Evolutionary conservation across 768 basidiomycete genomes (phyloP).

Genomic region (Hypholoma fasciculare): DNA sequence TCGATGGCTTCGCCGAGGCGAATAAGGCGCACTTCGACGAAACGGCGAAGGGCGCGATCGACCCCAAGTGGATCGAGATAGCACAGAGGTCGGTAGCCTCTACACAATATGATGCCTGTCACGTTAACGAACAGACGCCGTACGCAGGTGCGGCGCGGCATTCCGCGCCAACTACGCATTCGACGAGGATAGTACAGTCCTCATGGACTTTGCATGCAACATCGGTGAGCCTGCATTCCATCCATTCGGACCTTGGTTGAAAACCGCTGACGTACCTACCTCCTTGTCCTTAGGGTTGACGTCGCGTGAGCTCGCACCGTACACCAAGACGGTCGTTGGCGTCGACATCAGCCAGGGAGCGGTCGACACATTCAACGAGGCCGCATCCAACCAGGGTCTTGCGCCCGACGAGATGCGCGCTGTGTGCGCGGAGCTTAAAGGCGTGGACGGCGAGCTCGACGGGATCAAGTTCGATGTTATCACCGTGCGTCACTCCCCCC

Average conservation of each 20-base stretch:
- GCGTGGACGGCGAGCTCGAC: constrained; percentile 45
- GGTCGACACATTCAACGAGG: constrained; percentile 66
- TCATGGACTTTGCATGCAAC: constrained; percentile 7
- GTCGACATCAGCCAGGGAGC: constrained; percentile 75
- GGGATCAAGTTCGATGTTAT: constrained; percentile 67
- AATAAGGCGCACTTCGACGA: constrained; percentile 4
- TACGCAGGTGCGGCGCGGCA: not conserved
- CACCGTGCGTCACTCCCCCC: constrained; percentile 45
- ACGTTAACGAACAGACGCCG: too few relatives aligned
- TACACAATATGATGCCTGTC: not conserved
- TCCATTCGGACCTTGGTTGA: not conserved
- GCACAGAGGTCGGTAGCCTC: not conserved
- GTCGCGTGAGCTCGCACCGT: constrained; percentile 58
- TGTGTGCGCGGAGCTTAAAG: constrained; percentile 50
- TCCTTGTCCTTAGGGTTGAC: constrained; percentile 48
- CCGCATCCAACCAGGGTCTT: constrained; percentile 61
- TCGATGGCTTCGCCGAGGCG: not conserved
- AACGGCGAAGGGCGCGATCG: not conserved
- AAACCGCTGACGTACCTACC: not conserved
- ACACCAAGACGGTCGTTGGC: constrained; percentile 65
- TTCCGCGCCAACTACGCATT: not conserved
- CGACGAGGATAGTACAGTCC: not conserved
- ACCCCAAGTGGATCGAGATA: not conserved
- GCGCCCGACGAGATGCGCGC: constrained; percentile 66
- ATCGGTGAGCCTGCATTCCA: constrained; percentile 1